A percentile compares a stretch with the other conserved stretches of the same genome.
Evolutionary conservation across 1,139 yeast species (phyloP).

Genomic region (Pichia sp.): DNA sequence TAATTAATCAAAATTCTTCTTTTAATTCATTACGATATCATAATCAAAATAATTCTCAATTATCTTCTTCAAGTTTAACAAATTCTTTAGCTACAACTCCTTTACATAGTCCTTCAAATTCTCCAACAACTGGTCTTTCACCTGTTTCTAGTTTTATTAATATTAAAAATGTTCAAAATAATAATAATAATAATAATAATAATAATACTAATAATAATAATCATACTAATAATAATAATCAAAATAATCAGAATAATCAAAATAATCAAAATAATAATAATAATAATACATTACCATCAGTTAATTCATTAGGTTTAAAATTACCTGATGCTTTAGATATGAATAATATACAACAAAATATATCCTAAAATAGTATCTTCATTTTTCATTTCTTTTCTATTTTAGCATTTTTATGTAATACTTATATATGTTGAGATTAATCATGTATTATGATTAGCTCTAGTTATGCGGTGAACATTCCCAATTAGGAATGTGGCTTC

Average conservation of each 20-base stretch:
- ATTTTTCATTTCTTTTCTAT: too few relatives aligned
- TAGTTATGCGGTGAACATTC: too few relatives aligned
- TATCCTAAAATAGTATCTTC: too few relatives aligned
- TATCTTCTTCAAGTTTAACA: conserved; percentile 1
- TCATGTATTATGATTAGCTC: too few relatives aligned
- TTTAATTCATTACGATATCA: neutral
- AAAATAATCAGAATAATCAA: neutral
- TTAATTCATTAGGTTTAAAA: conserved; percentile 4
- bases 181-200: neutral
- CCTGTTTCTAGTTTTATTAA: conserved; percentile 8
- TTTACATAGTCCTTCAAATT: conserved; percentile 4
- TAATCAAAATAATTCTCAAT: too few relatives aligned
- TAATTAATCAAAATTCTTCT: neutral
- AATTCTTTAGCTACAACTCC: conserved; percentile 6
- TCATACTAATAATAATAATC: neutral
- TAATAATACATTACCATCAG: conserved; percentile 1
- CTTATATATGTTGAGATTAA: too few relatives aligned
- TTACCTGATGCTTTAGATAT: conserved; percentile 5
- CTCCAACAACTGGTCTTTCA: conserved; percentile 4
- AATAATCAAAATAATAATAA: too few relatives aligned
- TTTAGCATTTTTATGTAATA: too few relatives aligned
- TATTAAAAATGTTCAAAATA: neutral
- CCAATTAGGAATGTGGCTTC: too few relatives aligned
- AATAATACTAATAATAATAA: neutral
- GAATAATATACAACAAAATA: neutral